Evolutionary conservation across 768 basidiomycete genomes (phyloP).

Genomic region (Pulveroboletus sp.): DNA sequence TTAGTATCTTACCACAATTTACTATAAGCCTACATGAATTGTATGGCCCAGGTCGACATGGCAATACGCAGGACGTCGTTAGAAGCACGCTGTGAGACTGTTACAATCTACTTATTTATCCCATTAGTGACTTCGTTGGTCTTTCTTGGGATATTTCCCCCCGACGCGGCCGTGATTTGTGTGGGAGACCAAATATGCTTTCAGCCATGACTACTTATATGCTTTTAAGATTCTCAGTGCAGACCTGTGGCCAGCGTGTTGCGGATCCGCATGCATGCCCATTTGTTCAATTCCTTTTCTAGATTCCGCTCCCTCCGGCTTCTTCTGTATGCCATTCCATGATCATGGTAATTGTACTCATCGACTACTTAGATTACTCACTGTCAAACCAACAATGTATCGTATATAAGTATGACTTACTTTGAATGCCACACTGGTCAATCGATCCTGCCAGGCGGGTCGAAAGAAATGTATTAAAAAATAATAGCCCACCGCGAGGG

Average conservation of each 20-base stretch:
- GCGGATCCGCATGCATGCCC: conserved; percentile 9
- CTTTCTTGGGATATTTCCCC: conserved; percentile 28
- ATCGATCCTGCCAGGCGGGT: neutral
- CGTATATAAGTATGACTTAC: conserved; percentile 1
- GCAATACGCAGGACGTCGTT: conserved; percentile 25
- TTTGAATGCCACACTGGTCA: neutral
- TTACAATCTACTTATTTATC: conserved; percentile 25
- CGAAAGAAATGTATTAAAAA: conserved; percentile 5
- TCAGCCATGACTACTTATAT: conserved; percentile 14
- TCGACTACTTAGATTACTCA: conserved; percentile 18
- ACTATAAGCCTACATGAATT: conserved; percentile 64
- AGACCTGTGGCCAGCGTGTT: conserved; percentile 3
- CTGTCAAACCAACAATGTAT: conserved; percentile 15
- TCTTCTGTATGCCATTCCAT: conserved; percentile 16
- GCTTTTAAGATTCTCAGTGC: conserved; percentile 7
- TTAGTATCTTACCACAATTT: conserved; percentile 83
- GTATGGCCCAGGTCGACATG: conserved; percentile 7
- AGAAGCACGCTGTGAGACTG: conserved; percentile 17
- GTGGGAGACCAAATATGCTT: conserved; percentile 17
- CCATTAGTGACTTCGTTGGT: conserved; percentile 20
- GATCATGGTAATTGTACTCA: conserved; percentile 16
- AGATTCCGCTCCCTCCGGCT: conserved; percentile 11
- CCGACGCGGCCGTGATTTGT: conserved; percentile 19
- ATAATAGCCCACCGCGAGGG: conserved; percentile 72
- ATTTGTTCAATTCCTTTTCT: conserved; percentile 3